Evolutionary conservation across 2,329 filamentous ascomycete genomes (phyloP).

Genomic region (Immersiporthe knoxdaviesiana): DNA sequence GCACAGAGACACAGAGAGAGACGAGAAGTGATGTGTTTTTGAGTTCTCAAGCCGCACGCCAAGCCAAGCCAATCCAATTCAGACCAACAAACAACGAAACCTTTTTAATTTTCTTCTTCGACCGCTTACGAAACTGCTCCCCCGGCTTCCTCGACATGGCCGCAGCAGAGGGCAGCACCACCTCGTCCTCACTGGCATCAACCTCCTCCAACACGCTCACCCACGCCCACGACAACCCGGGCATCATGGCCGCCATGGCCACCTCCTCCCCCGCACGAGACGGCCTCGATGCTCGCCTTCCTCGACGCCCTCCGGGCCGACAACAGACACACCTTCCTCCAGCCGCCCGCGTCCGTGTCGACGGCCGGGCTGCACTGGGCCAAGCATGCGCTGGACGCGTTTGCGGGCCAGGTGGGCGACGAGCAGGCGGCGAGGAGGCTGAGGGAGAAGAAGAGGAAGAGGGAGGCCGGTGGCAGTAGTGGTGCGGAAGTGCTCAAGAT

Average conservation of each 20-base stretch:
- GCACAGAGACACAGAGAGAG: not conserved
- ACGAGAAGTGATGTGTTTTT: not conserved
- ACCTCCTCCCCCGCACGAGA: slow-evolving; percentile 35
- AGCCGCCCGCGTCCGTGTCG: slow-evolving; percentile 69
- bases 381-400: slow-evolving; percentile 79
- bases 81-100: not conserved
- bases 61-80: not conserved
- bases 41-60: not conserved
- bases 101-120: not conserved
- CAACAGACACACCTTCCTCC: slow-evolving; percentile 75
- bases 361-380: slow-evolving; percentile 72
- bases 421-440: slow-evolving; percentile 67
- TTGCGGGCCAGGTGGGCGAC: slow-evolving; percentile 74
- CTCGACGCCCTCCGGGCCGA: slow-evolving; percentile 60
- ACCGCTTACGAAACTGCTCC: not conserved
- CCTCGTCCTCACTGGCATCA: slow-evolving; percentile 61
- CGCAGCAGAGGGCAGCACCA: slow-evolving; percentile 48
- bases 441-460: slow-evolving; percentile 78
- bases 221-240: slow-evolving; percentile 42
- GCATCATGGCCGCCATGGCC: slow-evolving; percentile 42
- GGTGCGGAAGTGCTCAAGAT: slow-evolving; percentile 67
- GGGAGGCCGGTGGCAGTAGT: slow-evolving; percentile 51
- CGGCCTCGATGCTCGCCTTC: slow-evolving; percentile 52
- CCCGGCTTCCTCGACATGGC: slow-evolving; percentile 37
- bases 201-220: slow-evolving; percentile 69